These are phyloP conservation scores for Monosporozyma aquatica DNA, from an alignment of 805 yeast species.

Conservation along the genomic window DNA sequence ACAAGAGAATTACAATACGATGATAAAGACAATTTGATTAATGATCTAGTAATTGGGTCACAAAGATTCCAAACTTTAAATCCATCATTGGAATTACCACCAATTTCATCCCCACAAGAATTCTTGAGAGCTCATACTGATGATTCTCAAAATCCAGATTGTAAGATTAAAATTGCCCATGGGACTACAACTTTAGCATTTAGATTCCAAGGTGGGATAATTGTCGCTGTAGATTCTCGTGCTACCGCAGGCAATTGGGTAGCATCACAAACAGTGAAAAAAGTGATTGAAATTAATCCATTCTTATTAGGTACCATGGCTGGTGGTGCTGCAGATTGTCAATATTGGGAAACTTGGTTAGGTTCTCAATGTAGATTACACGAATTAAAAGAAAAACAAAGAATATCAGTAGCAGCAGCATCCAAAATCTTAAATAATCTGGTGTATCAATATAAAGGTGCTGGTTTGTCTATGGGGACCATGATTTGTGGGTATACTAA, in stretches of 20 bases:
- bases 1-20: slow-evolving; percentile 24
- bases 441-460: slow-evolving; percentile 90
- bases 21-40: slow-evolving; percentile 25
- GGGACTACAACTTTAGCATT: slow-evolving; percentile 98
- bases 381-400: slow-evolving; percentile 87
- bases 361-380: slow-evolving; percentile 94
- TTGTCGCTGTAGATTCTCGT: slow-evolving; percentile 95
- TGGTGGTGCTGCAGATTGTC: slow-evolving; percentile 99
- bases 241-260: slow-evolving; percentile 98
- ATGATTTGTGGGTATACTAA: slow-evolving; percentile 97
- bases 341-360: slow-evolving; percentile 98
- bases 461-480: slow-evolving; percentile 99
- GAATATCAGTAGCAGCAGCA: slow-evolving; percentile 95
- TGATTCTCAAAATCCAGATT: slow-evolving; percentile 85
- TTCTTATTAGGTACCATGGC: slow-evolving; percentile 96
- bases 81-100: slow-evolving; percentile 67
- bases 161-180: slow-evolving; percentile 92
- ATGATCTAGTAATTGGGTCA: slow-evolving; percentile 31
- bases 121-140: slow-evolving; percentile 97
- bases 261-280: slow-evolving; percentile 95
- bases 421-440: slow-evolving; percentile 85
- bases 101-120: slow-evolving; percentile 80
- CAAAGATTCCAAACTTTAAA: slow-evolving; percentile 29
- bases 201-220: slow-evolving; percentile 89
- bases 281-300: slow-evolving; percentile 94